Base-by-base conservation (phyloP, 805 yeast genomes). In the Candida vartiovaarae region DNA sequence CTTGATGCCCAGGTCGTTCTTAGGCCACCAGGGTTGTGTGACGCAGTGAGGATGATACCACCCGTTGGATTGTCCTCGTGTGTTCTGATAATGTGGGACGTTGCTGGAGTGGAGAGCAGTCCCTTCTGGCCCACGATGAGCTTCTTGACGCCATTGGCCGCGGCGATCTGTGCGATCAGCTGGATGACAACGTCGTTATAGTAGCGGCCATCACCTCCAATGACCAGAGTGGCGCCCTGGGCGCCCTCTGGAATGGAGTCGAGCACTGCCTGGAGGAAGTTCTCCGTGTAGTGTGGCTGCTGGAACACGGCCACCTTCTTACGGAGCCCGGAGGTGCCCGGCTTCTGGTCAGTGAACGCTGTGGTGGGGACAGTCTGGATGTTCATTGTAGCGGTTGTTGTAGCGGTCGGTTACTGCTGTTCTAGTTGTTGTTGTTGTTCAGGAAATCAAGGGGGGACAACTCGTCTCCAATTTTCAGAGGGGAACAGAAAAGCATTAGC, bases 1-100 rank as follows among this genome's bases (percentile, higher is more conserved):
- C 70, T 91, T 91, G 71, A 91, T 91, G 43, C 99, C 99, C 61
- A 89, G 74, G 62, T 91, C 99, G 51, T 85, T 81, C 27, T 74
- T 67, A 45, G 96, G 7, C 98, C 97, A 62, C 99, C 99, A 15
- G 99, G 99, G 66, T 91, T 91, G 66, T 91, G 99, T 25, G 95
- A 84, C 2, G 98, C 98, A 7, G 99, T 91, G 59, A 91, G 72
- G 53, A 93, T 87, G 66, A 91, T 91, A 49, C 98, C 98, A 49
- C 98, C 99, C 9, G 96, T 88, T 46, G 82, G 78, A 31, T 59
- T 59, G 30, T 63, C 67, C 2, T 34, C 32, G 51, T 71, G 72
- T 47, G 80, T 77, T 64, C 99, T 78, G 55, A 91, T 93, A 45
- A 93, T 70, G 61, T 89, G 87, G n/a, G 96, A 86, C 23, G 96